These are phyloP conservation scores for Knufia petricola DNA, from an alignment of 2,329 filamentous ascomycete species.

Conservation along the genomic window DNA sequence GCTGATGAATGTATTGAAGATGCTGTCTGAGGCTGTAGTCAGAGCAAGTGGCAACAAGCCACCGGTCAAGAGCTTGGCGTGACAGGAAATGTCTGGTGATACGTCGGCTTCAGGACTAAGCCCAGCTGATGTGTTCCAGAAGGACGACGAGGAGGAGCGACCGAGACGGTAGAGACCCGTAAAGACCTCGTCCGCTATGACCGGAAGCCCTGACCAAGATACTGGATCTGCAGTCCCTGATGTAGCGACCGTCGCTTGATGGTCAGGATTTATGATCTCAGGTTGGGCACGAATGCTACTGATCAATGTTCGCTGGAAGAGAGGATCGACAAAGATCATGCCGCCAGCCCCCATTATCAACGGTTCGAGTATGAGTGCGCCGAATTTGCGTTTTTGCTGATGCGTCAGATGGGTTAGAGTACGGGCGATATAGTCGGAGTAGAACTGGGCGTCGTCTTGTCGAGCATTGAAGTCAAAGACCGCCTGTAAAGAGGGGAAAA, in stretches of 20 bases:
- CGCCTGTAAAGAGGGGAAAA: slow-evolving; percentile 42
- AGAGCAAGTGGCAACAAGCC: slow-evolving; percentile 68
- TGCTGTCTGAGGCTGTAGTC: slow-evolving; percentile 62
- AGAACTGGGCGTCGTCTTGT: slow-evolving; percentile 41
- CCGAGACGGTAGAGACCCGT: slow-evolving; percentile 77
- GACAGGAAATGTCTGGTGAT: slow-evolving; percentile 65
- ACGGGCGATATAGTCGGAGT: slow-evolving; percentile 50
- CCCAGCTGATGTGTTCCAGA: slow-evolving; percentile 40
- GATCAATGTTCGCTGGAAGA: slow-evolving; percentile 67
- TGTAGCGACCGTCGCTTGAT: slow-evolving; percentile 13
- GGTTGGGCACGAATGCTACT: slow-evolving; percentile 54
- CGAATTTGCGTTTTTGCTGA: slow-evolving; percentile 55
- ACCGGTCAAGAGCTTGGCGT: slow-evolving; percentile 76
- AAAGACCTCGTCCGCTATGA: slow-evolving; percentile 82
- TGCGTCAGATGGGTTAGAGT: slow-evolving; percentile 46
- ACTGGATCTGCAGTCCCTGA: slow-evolving; percentile 13
- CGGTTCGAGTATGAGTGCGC: slow-evolving; percentile 70
- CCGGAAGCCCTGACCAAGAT: slow-evolving; percentile 62
- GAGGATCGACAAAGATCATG: slow-evolving; percentile 74
- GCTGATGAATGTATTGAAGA: slow-evolving; percentile 63
- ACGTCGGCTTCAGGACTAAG: slow-evolving; percentile 28
- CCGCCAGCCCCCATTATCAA: slow-evolving; percentile 72
- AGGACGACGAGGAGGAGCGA: slow-evolving; percentile 58
- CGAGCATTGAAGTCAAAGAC: slow-evolving; percentile 53
- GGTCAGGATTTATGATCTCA: slow-evolving; percentile 41